Conservation (phyloP, 2,329 filamentous ascomycete species). For the Fusarium sp. region DNA sequence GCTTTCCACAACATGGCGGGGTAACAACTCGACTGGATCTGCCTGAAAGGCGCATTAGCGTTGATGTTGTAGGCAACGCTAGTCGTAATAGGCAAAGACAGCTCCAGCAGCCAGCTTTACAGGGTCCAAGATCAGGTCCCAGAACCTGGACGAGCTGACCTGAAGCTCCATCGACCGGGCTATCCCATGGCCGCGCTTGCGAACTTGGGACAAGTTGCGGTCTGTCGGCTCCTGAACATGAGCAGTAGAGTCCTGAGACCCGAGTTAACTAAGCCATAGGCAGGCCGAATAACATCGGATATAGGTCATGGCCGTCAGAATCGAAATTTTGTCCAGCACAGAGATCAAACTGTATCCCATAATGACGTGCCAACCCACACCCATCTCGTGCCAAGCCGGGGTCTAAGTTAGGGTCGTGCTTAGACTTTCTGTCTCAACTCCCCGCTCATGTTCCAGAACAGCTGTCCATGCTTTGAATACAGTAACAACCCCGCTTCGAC, state of each 20-base stretch:
- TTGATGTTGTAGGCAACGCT: conserved; percentile 38
- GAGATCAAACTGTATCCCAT: conserved; percentile 13
- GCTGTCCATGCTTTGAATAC: conserved; percentile 14
- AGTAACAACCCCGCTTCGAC: conserved; percentile 31
- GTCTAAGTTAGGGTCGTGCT: conserved; percentile 26
- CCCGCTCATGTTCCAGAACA: conserved; percentile 32
- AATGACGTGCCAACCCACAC: conserved; percentile 27
- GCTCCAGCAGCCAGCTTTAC: conserved; percentile 39
- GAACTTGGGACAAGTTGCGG: conserved; percentile 20
- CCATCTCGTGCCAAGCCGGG: conserved; percentile 32
- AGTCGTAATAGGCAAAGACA: conserved; percentile 30
- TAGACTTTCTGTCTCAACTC: conserved; percentile 31
- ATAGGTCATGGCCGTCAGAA: conserved; percentile 5
- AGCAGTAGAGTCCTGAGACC: conserved; percentile 5
- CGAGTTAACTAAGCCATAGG: not conserved
- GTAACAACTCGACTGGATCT: conserved; percentile 35
- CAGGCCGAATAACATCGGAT: conserved; percentile 5
- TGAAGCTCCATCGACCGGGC: conserved; percentile 31
- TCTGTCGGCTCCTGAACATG: not conserved
- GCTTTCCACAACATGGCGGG: conserved; percentile 26
- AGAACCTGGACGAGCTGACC: conserved; percentile 43
- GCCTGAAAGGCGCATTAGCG: conserved; percentile 43
- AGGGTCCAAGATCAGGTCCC: conserved; percentile 39
- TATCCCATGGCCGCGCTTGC: conserved; percentile 27
- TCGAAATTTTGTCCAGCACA: conserved; percentile 15